phyloP scores from a whole-genome alignment of 2,329 filamentous ascomycete species.

The Colletotrichum paranaense region DNA sequence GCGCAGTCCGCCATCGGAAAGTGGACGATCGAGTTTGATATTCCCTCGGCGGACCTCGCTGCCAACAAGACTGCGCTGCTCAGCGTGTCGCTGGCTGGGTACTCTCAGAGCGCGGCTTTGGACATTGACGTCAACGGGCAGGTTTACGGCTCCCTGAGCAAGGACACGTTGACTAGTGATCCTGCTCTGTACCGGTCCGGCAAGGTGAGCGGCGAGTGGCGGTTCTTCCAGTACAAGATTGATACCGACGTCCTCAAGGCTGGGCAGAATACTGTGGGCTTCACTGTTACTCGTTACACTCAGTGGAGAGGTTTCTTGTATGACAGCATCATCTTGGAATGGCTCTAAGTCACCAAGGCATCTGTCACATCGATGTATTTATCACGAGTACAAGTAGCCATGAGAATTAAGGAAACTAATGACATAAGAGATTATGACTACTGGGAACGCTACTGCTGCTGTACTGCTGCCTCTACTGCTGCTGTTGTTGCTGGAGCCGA shows the following conservation, averaged over 20 bases:
- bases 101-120: slow-evolving; percentile 40
- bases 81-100: slow-evolving; percentile 52
- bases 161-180: slow-evolving; percentile 26
- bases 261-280: slow-evolving; percentile 26
- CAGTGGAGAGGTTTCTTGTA: slow-evolving; percentile 33
- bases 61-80: slow-evolving; percentile 43
- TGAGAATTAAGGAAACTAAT: neutral
- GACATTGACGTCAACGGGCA: slow-evolving; percentile 29
- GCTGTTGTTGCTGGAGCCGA: neutral
- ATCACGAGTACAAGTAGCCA: neutral
- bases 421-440: neutral
- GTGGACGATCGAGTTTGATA: slow-evolving; percentile 42
- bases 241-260: slow-evolving; percentile 14
- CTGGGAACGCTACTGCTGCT: neutral
- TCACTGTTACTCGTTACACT: slow-evolving; percentile 25
- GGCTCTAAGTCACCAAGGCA: neutral
- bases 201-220: slow-evolving; percentile 33
- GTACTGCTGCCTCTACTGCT: neutral
- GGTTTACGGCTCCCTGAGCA: slow-evolving; percentile 26
- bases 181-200: slow-evolving; percentile 32
- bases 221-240: slow-evolving; percentile 28
- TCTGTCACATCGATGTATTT: neutral
- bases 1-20: slow-evolving; percentile 48
- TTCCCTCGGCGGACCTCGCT: slow-evolving; percentile 1
- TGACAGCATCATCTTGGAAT: slow-evolving; percentile 33